Conservation (phyloP, 1,284 basidiomycete genomes). For the Leccinum angustisporum region DNA sequence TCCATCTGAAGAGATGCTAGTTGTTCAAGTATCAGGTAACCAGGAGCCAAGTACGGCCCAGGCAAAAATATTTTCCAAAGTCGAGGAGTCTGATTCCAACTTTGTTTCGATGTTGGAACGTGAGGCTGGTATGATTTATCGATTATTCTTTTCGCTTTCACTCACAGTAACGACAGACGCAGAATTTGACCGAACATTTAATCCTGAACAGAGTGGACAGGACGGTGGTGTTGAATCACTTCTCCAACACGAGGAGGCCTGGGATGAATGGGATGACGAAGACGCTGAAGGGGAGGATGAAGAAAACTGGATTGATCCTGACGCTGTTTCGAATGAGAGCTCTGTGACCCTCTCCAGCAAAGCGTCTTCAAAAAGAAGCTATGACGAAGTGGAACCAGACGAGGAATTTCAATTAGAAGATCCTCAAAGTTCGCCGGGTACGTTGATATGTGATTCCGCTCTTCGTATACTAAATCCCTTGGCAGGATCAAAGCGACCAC, state of each 20-base stretch:
- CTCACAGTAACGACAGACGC: slow-evolving; percentile 23
- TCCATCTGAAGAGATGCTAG: slow-evolving; percentile 8
- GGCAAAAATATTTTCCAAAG: slow-evolving; percentile 11
- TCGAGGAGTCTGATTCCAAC: slow-evolving; percentile 30
- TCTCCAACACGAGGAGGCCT: slow-evolving; percentile 27
- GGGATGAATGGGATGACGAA: slow-evolving; percentile 39
- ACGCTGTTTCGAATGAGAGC: slow-evolving; percentile 38
- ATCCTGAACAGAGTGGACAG: slow-evolving; percentile 17
- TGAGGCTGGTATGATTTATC: slow-evolving; percentile 24
- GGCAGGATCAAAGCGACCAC: slow-evolving; percentile 38
- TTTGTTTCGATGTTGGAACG: slow-evolving; percentile 27
- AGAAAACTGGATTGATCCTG: slow-evolving; percentile 37
- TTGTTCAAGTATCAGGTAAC: slow-evolving; percentile 10
- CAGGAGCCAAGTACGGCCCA: slow-evolving; percentile 11
- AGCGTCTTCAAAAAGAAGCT: slow-evolving; percentile 44
- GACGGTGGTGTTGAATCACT: slow-evolving; percentile 18
- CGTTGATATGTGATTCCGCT: slow-evolving; percentile 10
- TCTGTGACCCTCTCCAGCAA: slow-evolving; percentile 49
- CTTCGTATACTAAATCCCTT: slow-evolving; percentile 1
- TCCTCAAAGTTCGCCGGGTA: slow-evolving; percentile 48
- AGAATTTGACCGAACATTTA: slow-evolving; percentile 29
- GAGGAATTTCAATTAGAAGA: slow-evolving; percentile 34
- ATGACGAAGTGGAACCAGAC: slow-evolving; percentile 47
- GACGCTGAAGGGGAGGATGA: slow-evolving; percentile 45
- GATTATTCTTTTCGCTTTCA: background rate